Conservation (phyloP, 495 filamentous ascomycete species). For the Penicillium nucicola region DNA sequence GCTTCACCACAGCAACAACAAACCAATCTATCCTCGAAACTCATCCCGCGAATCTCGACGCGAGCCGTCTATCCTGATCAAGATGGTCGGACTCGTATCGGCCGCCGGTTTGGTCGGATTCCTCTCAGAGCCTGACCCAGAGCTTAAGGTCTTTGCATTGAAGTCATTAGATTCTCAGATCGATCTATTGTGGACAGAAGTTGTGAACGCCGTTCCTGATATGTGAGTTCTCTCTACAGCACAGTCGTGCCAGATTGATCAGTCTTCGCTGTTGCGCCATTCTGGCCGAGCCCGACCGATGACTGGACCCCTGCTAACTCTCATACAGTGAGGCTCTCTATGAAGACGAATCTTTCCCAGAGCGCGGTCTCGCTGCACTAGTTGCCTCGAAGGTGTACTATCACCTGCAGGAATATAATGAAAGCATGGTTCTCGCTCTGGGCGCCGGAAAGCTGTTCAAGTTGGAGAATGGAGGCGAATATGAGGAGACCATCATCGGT, state of each 20-base stretch:
- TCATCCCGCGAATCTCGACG: constrained; percentile 8
- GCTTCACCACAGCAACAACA: constrained; percentile 37
- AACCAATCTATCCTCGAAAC: constrained; percentile 12
- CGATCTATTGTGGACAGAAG: constrained; percentile 95
- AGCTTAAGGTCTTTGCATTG: constrained; percentile 90
- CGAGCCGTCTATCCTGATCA: constrained; percentile 17
- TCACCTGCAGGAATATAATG: constrained; percentile 96
- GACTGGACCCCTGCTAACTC: constrained; percentile 10
- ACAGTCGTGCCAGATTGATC: neutral
- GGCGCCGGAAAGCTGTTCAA: constrained; percentile 94
- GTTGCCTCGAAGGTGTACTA: constrained; percentile 98
- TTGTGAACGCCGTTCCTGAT: constrained; percentile 84
- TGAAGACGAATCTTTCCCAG: constrained; percentile 91
- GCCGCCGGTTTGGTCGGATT: constrained; percentile 94
- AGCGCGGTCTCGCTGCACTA: constrained; percentile 90
- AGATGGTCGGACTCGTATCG: constrained; percentile 91
- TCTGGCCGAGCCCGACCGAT: constrained; percentile 2
- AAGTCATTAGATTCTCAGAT: constrained; percentile 93
- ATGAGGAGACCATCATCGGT: constrained; percentile 95
- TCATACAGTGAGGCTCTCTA: constrained; percentile 84
- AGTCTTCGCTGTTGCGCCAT: constrained; percentile 2
- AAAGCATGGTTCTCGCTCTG: constrained; percentile 97
- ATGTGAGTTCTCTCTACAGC: constrained; percentile 61
- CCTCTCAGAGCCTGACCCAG: constrained; percentile 87
- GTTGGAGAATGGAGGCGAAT: constrained; percentile 87